Base-by-base conservation (phyloP, 805 yeast species). In the Cyberlindnera xishuangbannaensis region DNA sequence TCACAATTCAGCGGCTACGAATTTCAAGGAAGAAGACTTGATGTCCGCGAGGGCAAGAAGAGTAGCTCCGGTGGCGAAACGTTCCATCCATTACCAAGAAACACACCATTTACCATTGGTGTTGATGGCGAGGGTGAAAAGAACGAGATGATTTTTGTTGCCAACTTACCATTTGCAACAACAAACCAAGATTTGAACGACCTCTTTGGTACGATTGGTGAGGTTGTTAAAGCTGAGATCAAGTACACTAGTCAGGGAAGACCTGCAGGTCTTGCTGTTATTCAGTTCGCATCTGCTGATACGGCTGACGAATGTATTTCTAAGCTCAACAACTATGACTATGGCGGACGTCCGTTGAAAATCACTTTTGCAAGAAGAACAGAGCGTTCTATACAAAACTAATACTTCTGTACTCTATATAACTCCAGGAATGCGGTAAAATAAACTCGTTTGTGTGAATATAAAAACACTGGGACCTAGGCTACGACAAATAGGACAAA, bases 141-240 rank as follows among this genome's bases (percentile, higher is more conserved):
- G 31, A 78, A 76, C 31, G 72, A 65, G 21, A 67, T 73, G 15
- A 71, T 90, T 28, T 82, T 62, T 53, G 87, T 83, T 15, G 70
- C 69, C 28, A 90, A 90, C 63, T 65, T 90, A 52, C 97, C 97
- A 19, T 85, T 75, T 69, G 80, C 87, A 33, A 88, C 97, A n/a
- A 75, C 86, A 20, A 78, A 79, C 45, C 78, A 80, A 37, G 97
- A 90, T 59, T 69, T 90, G 44, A 74, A 67, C 44, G 96, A 88
- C 45, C 69, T 90, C 39, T 88, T 88, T 55, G 90, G 81, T 55
- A 80, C 90, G 23, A 74, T 87, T 34, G 95, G 95, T 15, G 63
- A 71, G 30, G 85, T 90, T 13, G 64, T 59, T 25, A 70, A 69
- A 27, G 95, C 96, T 15, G 95, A 85, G 56, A 67, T 90, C 40